Conservation (phyloP, 176 grass and related monocot species). For the Rhipidocladum racemiflorum region DNA sequence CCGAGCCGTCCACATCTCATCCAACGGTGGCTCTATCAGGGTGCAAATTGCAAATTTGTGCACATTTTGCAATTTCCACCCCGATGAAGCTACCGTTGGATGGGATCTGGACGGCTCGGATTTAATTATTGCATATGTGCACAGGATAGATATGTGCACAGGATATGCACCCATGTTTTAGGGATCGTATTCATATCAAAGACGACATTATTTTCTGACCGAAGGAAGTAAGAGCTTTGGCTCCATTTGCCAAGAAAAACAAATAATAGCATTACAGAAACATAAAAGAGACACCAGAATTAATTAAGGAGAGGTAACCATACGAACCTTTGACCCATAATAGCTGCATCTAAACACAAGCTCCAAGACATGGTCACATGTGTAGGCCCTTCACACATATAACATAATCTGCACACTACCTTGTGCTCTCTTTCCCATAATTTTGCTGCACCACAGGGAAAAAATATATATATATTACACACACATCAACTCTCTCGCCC, state of each 20-base stretch:
- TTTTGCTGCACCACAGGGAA: constrained; percentile 23
- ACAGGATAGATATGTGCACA: no score
- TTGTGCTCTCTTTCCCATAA: constrained; percentile 58
- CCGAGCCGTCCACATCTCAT: no score
- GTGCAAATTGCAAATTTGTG: no score
- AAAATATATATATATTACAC: not conserved
- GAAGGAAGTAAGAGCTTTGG: not conserved
- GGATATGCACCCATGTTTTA: no score
- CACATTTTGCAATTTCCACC: no score
- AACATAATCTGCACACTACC: constrained; percentile 25
- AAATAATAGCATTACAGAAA: constrained; percentile 4
- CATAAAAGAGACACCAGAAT: constrained; percentile 5
- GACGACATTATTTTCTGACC: no score
- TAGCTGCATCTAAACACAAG: constrained; percentile 65
- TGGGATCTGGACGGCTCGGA: no score
- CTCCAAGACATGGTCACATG: constrained; percentile 70
- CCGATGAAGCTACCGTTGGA: no score
- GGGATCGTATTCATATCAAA: no score
- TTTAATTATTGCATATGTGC: no score
- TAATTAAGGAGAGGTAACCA: constrained; percentile 21
- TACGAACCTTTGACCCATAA: constrained; percentile 61
- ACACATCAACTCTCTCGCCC: not conserved
- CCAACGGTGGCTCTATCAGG: no score
- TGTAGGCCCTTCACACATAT: constrained; percentile 59
- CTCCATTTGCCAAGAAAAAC: constrained; percentile 4